Base-by-base conservation (phyloP, 75 land plant species). In the Pseudotsuga menziesii region DNA sequence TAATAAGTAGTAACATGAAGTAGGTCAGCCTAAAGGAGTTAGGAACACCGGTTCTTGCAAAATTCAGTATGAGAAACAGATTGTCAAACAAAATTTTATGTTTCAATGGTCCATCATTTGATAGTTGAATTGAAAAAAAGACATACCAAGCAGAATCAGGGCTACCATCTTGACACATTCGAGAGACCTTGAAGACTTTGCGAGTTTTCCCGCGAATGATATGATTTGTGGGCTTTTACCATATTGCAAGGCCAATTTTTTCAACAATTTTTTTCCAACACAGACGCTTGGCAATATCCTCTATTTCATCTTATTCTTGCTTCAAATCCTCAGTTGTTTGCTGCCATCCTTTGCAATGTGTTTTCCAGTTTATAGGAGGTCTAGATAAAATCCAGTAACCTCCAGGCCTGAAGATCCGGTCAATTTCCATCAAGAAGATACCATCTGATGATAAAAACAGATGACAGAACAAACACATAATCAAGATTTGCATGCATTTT, bases 361-460 rank as follows among this genome's bases (percentile, higher is more conserved):
- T 29, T 29, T 14, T 29, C 32, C 32, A 29, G 1, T 29, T 29
- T 29, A 29, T 29, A 29, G 32, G 32, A 29, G 91, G 91, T 13
- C 91, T 89, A 27, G 89, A 89, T 0, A 89, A 80, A 60, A 90
- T 79, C 91, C 91, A 90, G 80, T 82, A 90, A 35, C 91, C 91
- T 3, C 92, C 92, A 9, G 92, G 92, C 58, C 89, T 48, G 4
- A 87, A 76, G 16, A 84, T 66, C 25, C 82, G 74, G 54, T 84
- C 85, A 11, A 84, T 74, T 59, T 84, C 85, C 41, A 84, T 72
- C 76, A 84, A 74, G 61, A 27, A 80, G 55, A 56, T 35, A 15
- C 85, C 85, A 84, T 77, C 85, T 84, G 63, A 75, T 75, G 15
- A 64, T 16, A 61, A 16, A 58, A 29, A 29, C 0, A 29, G 32